Percentiles rank a stretch among this genome's conserved stretches.
phyloP scores from a whole-genome alignment of 1,139 yeast genomes.

The Blastobotrys ciferrii region DNA sequence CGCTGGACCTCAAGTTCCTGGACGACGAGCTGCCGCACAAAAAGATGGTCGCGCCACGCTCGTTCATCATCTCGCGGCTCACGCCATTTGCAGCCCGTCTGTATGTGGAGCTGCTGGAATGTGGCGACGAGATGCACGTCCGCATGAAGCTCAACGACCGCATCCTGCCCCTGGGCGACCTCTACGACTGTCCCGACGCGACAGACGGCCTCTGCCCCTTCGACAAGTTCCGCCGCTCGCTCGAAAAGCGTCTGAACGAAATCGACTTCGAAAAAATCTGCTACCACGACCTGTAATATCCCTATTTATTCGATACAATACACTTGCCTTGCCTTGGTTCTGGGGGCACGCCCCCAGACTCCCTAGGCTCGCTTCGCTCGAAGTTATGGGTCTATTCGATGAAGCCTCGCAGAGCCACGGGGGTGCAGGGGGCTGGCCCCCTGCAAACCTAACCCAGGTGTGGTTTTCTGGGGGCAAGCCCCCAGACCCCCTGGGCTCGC shows the following conservation, averaged over 20 bases:
- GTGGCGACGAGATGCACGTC: constrained; percentile 32
- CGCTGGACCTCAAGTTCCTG: constrained; percentile 41
- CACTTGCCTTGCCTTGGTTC: no score
- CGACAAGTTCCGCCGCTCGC: constrained; percentile 36
- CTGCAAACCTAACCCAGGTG: no score
- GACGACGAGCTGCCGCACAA: constrained; percentile 37
- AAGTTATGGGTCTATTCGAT: no score
- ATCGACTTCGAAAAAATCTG: constrained; percentile 40
- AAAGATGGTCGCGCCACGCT: constrained; percentile 41
- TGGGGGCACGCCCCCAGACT: no score
- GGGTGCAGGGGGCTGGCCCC: no score
- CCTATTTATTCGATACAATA: no score
- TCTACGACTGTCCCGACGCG: constrained; percentile 37
- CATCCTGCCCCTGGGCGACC: constrained; percentile 39
- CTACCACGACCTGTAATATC: constrained; percentile 24
- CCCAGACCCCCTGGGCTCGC: no score
- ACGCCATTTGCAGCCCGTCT: constrained; percentile 46
- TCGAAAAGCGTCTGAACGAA: constrained; percentile 33
- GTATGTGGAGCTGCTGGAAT: constrained; percentile 40
- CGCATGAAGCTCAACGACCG: constrained; percentile 42
- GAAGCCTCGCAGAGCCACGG: no score
- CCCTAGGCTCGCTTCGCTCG: no score
- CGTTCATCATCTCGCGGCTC: constrained; percentile 41
- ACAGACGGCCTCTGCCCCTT: constrained; percentile 40
- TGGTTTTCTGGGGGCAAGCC: no score